Base-by-base conservation (phyloP, 768 basidiomycete genomes). In the Leccinum longicurvipes region DNA sequence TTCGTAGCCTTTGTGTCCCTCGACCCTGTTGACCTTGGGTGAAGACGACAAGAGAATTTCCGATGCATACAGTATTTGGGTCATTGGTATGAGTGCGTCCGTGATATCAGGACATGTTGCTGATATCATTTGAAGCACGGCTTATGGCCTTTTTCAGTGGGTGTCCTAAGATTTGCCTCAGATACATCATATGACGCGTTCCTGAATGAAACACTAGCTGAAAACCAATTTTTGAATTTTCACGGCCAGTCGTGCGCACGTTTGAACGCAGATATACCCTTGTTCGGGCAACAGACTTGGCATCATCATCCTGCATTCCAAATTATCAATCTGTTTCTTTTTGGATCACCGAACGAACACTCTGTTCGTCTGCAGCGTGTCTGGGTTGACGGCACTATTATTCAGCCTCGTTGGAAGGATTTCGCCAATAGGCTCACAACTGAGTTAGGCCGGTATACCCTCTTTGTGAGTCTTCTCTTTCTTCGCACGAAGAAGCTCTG, bases 141-240 rank as follows among this genome's bases (percentile, higher is more conserved):
- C 9, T 62, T 4, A 56, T 64, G 58, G 32, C 29, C 3, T 50
- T 41, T 29, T 56, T 62, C 28, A 62, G 61, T 62, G 25, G 2
- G 61, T 53, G 14, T 28, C 4, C 15, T 19, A 19, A 8, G 19
- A 36, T 4, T 10, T 46, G 5, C 10, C 15, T 27, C 17, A 9
- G 19, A 39, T 8, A 7, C 34, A 3, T 17, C 4, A 3, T 29
- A 9, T 48, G 3, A 29, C 2, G 9, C 14, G n/a, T 6, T 25
- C 3, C 29, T 52, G 17, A 45, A 57, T 2, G 4, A 2, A 7
- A 15, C 5, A 1, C 28, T 48, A 63, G 61, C 53, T 7, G 61
- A 62, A 46, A 54, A 59, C 21, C 52, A 63, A 17, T 62, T 62
- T 23, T 5, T 63, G 29, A 53, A 50, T 4, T 61, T 61, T 19